These are phyloP conservation scores for Scheffersomyces amazonensis DNA, from an alignment of 805 yeast species.

Conservation along the genomic window DNA sequence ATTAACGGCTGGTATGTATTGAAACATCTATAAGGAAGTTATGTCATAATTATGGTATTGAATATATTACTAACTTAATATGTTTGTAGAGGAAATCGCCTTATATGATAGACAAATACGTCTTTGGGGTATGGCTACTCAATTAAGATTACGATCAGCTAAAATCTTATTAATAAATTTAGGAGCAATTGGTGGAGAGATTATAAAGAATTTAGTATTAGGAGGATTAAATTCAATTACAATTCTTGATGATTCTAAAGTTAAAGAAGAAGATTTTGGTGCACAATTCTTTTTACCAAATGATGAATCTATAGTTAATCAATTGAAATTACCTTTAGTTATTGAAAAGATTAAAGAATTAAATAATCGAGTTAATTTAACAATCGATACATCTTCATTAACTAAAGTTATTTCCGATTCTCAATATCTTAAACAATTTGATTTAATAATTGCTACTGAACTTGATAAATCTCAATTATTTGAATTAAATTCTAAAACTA, in stretches of 20 bases:
- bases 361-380: slow-evolving; percentile 72
- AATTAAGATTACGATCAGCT: slow-evolving; percentile 69
- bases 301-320: slow-evolving; percentile 53
- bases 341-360: slow-evolving; percentile 60
- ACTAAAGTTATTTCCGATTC: slow-evolving; percentile 12
- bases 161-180: slow-evolving; percentile 66
- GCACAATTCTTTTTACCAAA: slow-evolving; percentile 70
- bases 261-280: slow-evolving; percentile 62
- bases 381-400: slow-evolving; percentile 35
- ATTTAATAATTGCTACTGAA: slow-evolving; percentile 76
- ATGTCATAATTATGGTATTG: too few species aligned
- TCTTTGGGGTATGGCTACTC: slow-evolving; percentile 95
- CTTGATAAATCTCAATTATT: slow-evolving; percentile 39
- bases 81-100: slow-evolving; percentile 69
- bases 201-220: slow-evolving; percentile 77
- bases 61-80: slow-evolving; percentile 1
- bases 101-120: slow-evolving; percentile 93
- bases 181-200: slow-evolving; percentile 78
- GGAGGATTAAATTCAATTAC: slow-evolving; percentile 84
- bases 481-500: slow-evolving; percentile 52
- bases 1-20: slow-evolving; percentile 8
- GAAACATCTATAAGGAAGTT: neutral
- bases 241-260: slow-evolving; percentile 56
- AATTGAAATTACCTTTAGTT: slow-evolving; percentile 52
- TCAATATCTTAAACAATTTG: slow-evolving; percentile 52